phyloP scores from a whole-genome alignment of 495 filamentous ascomycete species.

The Xylaria castorea region DNA sequence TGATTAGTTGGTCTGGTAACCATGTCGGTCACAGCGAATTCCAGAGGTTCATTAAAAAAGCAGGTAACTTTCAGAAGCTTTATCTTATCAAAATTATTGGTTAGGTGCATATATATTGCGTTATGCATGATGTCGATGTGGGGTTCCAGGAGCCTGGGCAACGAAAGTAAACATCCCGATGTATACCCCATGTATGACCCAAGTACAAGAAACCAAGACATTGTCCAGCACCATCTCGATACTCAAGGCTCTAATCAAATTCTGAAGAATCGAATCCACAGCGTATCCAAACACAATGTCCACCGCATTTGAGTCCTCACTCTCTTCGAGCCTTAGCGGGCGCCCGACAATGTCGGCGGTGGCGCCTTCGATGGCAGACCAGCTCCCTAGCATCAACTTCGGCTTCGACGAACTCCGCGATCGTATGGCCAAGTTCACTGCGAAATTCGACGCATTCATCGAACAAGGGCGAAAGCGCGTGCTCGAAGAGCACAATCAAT shows the following conservation, averaged over 20 bases:
- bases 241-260: slow-evolving; percentile 14
- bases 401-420: slow-evolving; percentile 95
- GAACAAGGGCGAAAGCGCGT: slow-evolving; percentile 87
- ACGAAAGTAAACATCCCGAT: slow-evolving; percentile 42
- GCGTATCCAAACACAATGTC: slow-evolving; percentile 57
- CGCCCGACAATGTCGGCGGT: slow-evolving; percentile 65
- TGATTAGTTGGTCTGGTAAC: slow-evolving; percentile 9
- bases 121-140: not conserved
- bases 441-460: slow-evolving; percentile 91
- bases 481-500: slow-evolving; percentile 90
- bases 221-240: slow-evolving; percentile 24
- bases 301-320: slow-evolving; percentile 75
- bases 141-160: slow-evolving; percentile 35
- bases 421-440: slow-evolving; percentile 92
- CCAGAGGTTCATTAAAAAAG: not conserved
- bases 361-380: slow-evolving; percentile 68
- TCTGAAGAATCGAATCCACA: not conserved
- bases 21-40: not conserved
- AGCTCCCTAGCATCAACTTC: slow-evolving; percentile 89
- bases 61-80: not conserved
- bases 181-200: not conserved
- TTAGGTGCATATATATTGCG: slow-evolving; percentile 16
- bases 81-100: slow-evolving; percentile 31
- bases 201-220: slow-evolving; percentile 6
- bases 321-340: slow-evolving; percentile 72